phyloP scores from a whole-genome alignment of 2,329 filamentous ascomycete genomes.

The Metarhizium humberi region DNA sequence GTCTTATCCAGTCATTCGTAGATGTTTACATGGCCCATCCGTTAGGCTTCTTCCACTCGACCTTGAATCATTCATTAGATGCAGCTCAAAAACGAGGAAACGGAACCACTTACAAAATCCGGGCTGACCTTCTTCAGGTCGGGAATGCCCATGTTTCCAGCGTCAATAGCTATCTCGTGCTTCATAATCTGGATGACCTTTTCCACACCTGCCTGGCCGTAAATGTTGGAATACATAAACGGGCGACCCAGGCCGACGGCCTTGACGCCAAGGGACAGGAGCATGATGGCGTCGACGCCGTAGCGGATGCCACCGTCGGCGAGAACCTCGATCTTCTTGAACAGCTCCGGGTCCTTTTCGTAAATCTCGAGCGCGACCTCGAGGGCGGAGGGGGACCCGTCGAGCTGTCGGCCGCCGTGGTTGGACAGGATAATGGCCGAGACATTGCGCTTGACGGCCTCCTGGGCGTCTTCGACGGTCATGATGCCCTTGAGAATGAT shows the following conservation, averaged over 20 bases:
- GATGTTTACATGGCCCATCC: too few relatives aligned
- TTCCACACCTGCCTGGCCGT: slow-evolving; percentile 37
- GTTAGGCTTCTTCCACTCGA: too few relatives aligned
- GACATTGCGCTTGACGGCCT: slow-evolving; percentile 22
- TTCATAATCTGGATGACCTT: slow-evolving; percentile 35
- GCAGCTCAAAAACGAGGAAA: too few relatives aligned
- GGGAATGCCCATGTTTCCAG: slow-evolving; percentile 31
- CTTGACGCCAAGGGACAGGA: slow-evolving; percentile 33
- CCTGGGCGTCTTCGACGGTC: slow-evolving; percentile 24
- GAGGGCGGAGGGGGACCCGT: slow-evolving; percentile 26
- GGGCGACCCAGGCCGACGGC: slow-evolving; percentile 38
- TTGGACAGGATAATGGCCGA: slow-evolving; percentile 31
- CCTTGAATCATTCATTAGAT: too few relatives aligned
- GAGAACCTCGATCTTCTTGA: slow-evolving; percentile 28
- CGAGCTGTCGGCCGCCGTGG: slow-evolving; percentile 33
- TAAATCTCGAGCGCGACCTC: slow-evolving; percentile 30
- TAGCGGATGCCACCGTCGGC: slow-evolving; percentile 34
- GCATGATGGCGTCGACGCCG: slow-evolving; percentile 32
- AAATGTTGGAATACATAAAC: slow-evolving; percentile 45
- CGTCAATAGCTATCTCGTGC: slow-evolving; percentile 37
- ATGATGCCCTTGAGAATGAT: slow-evolving; percentile 32
- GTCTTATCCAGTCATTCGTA: too few relatives aligned
- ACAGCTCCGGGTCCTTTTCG: slow-evolving; percentile 25
- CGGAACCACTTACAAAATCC: neutral
- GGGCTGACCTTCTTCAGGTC: slow-evolving; percentile 24